A percentile compares a stretch with the other conserved stretches of the same genome.
Evolutionary conservation across 257 asterid species (phyloP).

Genomic region (Rhazya stricta): DNA sequence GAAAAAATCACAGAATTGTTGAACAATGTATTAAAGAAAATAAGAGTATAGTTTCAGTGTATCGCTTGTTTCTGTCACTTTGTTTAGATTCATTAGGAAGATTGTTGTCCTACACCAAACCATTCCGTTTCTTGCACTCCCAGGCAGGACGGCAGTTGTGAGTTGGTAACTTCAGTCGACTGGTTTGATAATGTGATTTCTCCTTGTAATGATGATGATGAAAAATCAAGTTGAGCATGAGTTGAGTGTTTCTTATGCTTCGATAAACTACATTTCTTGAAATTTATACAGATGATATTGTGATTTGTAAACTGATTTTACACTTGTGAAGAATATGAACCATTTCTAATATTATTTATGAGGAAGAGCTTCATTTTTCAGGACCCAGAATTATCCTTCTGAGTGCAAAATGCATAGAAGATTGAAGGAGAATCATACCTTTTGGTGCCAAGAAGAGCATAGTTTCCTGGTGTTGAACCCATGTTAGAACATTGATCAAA

Average conservation of each 20-base stretch:
- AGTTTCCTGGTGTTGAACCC: no score
- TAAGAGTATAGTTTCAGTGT: not conserved
- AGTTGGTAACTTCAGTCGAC: not conserved
- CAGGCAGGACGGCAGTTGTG: not conserved
- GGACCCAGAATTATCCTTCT: no score
- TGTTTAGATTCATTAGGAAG: not conserved
- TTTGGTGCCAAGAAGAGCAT: no score
- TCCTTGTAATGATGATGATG: constrained; percentile 10
- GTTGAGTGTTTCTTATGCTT: not conserved
- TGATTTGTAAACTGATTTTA: not conserved
- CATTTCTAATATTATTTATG: no score
- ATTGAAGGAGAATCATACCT: no score
- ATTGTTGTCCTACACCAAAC: not conserved
- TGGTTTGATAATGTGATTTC: constrained; percentile 2
- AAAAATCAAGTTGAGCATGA: constrained; percentile 4
- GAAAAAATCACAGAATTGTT: not conserved
- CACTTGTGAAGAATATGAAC: no score
- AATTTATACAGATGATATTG: not conserved
- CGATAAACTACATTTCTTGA: not conserved
- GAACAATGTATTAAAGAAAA: not conserved
- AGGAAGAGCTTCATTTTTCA: no score
- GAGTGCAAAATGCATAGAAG: no score
- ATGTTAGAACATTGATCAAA: not conserved
- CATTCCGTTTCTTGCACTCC: not conserved
- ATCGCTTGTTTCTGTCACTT: not conserved